These are phyloP conservation scores for Pseudoturritis turrita DNA, from an alignment of 345 rosid genomes.

Conservation along the genomic window DNA sequence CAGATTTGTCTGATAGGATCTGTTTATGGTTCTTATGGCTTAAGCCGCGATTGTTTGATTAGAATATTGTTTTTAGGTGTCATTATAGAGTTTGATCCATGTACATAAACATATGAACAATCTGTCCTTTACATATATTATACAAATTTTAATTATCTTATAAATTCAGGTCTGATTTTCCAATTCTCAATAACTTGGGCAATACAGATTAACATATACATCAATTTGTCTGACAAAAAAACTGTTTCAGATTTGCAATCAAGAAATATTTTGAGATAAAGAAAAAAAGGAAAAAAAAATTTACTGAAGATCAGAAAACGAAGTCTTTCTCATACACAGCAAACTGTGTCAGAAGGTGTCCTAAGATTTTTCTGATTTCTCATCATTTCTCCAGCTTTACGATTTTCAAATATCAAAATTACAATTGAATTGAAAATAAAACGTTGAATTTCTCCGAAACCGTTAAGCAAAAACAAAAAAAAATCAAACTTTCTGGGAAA, in stretches of 20 bases:
- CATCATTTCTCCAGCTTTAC: conserved; percentile 33
- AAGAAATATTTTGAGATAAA: background rate
- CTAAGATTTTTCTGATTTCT: conserved; percentile 46
- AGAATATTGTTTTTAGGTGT: background rate
- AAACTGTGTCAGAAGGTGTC: conserved; percentile 59
- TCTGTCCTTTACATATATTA: background rate
- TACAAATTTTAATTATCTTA: no score
- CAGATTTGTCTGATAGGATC: background rate
- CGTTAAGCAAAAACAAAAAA: background rate
- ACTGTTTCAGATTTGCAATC: background rate
- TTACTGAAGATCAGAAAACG: conserved; percentile 39
- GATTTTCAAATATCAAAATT: background rate
- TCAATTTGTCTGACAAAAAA: background rate
- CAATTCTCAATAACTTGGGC: no score
- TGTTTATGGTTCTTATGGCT: background rate
- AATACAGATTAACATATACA: background rate
- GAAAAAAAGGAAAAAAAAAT: background rate
- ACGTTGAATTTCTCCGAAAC: background rate
- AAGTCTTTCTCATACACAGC: conserved; percentile 52
- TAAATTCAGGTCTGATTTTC: background rate
- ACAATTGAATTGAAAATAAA: background rate
- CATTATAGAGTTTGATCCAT: background rate
- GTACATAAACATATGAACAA: background rate
- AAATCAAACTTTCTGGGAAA: background rate
- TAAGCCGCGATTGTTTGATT: background rate